Evolutionary conservation across 2,329 filamentous ascomycete species (phyloP).

Genomic region (Alternaria infectoria): DNA sequence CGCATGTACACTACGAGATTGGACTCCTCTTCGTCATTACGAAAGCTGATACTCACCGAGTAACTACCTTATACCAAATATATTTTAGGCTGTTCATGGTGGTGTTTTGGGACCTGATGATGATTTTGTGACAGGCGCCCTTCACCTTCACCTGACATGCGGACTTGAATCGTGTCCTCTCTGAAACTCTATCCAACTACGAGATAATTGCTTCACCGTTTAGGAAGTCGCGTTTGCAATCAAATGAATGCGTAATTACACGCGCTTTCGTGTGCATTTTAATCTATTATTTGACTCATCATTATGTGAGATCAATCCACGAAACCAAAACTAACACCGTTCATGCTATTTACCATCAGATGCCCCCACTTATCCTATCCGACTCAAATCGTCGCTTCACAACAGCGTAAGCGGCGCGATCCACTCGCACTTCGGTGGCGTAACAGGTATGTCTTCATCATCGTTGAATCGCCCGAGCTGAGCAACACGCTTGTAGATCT

Average conservation of each 20-base stretch:
- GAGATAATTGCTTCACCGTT: background rate
- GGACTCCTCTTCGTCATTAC: background rate
- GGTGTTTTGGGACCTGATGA: background rate
- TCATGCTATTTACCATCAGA: background rate
- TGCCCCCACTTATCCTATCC: background rate
- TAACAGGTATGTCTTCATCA: constrained; percentile 73
- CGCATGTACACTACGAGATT: constrained; percentile 8
- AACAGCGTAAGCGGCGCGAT: constrained; percentile 9
- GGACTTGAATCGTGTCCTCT: background rate
- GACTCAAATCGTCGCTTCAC: background rate
- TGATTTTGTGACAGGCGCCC: background rate
- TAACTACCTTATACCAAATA: background rate
- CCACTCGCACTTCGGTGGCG: constrained; percentile 80
- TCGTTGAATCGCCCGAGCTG: constrained; percentile 71
- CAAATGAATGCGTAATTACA: background rate
- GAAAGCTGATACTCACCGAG: background rate
- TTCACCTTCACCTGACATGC: background rate
- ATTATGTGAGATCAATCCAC: background rate
- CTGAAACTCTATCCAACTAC: background rate
- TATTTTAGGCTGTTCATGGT: background rate
- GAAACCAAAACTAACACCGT: background rate
- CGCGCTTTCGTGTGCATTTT: background rate
- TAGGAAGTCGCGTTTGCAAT: background rate
- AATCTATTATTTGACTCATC: background rate
- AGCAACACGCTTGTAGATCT: constrained; percentile 69